phyloP scores from a whole-genome alignment of 371 early-diverging fungal genomes.

The Syncephalastrum racemosum region DNA sequence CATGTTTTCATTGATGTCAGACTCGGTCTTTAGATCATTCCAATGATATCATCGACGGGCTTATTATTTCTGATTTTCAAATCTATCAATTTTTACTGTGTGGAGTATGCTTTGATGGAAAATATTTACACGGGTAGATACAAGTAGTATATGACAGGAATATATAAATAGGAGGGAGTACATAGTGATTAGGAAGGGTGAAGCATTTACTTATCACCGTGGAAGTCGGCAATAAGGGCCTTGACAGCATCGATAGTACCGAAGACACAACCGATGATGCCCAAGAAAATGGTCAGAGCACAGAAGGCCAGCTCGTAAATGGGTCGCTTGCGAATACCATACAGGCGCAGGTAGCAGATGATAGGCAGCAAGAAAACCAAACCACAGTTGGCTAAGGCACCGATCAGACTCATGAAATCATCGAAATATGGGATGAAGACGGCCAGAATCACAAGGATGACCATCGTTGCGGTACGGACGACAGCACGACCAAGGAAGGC shows the following conservation, averaged over 20 bases:
- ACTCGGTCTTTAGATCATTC: no score
- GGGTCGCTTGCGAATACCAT: slow-evolving; percentile 52
- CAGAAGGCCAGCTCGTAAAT: slow-evolving; percentile 52
- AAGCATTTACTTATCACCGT: slow-evolving; percentile 1
- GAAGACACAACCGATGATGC: slow-evolving; percentile 58
- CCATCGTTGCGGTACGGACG: slow-evolving; percentile 52
- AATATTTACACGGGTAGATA: no score
- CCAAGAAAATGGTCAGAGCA: slow-evolving; percentile 56
- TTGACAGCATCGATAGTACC: slow-evolving; percentile 63
- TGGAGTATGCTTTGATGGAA: no score
- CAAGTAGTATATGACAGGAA: no score
- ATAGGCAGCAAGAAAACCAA: slow-evolving; percentile 74
- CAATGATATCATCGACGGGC: no score
- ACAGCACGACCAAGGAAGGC: slow-evolving; percentile 53
- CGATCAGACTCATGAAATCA: slow-evolving; percentile 74
- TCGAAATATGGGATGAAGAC: slow-evolving; percentile 69
- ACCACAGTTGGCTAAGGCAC: slow-evolving; percentile 66
- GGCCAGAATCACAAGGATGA: slow-evolving; percentile 52
- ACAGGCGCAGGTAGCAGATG: slow-evolving; percentile 61
- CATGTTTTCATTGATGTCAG: no score
- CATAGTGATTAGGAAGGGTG: no score
- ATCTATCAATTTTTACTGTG: no score
- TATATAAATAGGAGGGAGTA: slow-evolving; percentile 3
- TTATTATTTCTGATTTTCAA: no score
- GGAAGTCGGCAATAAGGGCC: slow-evolving; percentile 12